phyloP scores from a whole-genome alignment of 164 flowering plant genomes.

The Sextonia rubra region DNA sequence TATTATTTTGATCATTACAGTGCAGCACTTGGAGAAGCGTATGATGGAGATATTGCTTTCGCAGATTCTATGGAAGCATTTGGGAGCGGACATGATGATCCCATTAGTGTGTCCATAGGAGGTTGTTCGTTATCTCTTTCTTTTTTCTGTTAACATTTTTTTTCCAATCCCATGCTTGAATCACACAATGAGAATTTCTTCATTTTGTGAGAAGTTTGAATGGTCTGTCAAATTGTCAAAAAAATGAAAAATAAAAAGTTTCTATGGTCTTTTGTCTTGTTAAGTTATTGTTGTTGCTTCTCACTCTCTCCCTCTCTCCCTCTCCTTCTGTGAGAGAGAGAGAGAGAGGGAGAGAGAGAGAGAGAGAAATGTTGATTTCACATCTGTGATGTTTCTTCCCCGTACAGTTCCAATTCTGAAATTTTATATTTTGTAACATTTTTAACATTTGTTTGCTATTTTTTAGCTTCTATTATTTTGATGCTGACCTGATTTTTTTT shows the following conservation, averaged over 20 bases:
- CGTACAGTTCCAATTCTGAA: too few relatives aligned
- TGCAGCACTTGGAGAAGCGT: constrained; percentile 66
- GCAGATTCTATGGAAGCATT: constrained; percentile 81
- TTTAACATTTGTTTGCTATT: not conserved
- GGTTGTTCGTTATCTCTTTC: constrained; percentile 35
- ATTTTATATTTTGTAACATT: not conserved
- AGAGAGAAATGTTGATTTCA: not conserved
- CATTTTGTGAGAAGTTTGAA: too few relatives aligned
- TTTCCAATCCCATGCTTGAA: not conserved
- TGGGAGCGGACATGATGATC: constrained; percentile 91
- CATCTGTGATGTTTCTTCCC: not conserved
- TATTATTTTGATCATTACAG: constrained; percentile 33
- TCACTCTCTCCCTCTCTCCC: too few relatives aligned
- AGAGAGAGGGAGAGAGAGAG: too few relatives aligned
- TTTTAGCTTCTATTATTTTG: not conserved
- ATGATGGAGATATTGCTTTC: constrained; percentile 61
- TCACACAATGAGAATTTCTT: not conserved
- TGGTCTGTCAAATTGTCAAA: too few relatives aligned
- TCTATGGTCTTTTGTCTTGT: too few relatives aligned
- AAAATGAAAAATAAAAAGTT: too few relatives aligned
- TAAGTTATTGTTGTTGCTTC: too few relatives aligned
- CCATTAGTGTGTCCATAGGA: constrained; percentile 82
- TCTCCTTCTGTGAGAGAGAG: too few relatives aligned
- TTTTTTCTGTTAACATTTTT: not conserved
- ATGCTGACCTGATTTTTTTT: not conserved